Evolutionary conservation across 2,329 filamentous ascomycete genomes (phyloP), one percentile per base, ranked within the genome.

Genomic region (Xylaria sp.): DNA sequence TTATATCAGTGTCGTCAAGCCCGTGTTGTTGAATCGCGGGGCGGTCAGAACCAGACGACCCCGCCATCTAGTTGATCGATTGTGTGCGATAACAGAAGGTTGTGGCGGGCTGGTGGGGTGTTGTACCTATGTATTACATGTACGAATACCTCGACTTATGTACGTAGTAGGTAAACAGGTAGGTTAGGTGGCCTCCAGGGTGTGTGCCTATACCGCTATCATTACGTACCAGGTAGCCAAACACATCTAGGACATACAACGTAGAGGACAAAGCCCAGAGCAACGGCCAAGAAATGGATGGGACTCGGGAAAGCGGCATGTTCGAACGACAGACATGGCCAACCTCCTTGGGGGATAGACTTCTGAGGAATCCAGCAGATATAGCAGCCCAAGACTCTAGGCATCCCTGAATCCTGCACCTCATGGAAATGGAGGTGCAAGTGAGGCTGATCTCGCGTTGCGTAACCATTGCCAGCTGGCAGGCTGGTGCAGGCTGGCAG

Each of bases 31-130:
- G 29, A 34, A 34, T 34, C 44, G 59, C 37, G 60, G 56, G 60
- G 60, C 53, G 53, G 53, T 57, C 55, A 56, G 39, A 26, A 46
- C 34, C 18, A 44, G 56, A 48, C 46, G 19, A 57, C 54, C 52
- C 55, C 58, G 55, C 58, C 52, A 22, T 20, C 2, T 7, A 13
- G 9, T 34, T 7, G 7, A 52, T 53, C 44, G 47, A 41, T 44
- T 40, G 40, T 40, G 40, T 51, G 60, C 29, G 29, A 34, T 34
- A 34, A 63, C 60, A 60, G 53, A 43, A 40, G 39, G 29, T 19
- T 40, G 44, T 41, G 54, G 60, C 48, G 60, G 58, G 60, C 54
- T 63, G 53, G n/a, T n/a, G n/a, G n/a, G n/a, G n/a, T n/a, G n/a
- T n/a, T n/a, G n/a, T n/a, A n/a, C n/a, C n/a, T n/a, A n/a, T n/a